These are phyloP conservation scores for Globisporangium spinosum DNA, from an alignment of 352 stramenopile genomes.

Conservation along the genomic window DNA sequence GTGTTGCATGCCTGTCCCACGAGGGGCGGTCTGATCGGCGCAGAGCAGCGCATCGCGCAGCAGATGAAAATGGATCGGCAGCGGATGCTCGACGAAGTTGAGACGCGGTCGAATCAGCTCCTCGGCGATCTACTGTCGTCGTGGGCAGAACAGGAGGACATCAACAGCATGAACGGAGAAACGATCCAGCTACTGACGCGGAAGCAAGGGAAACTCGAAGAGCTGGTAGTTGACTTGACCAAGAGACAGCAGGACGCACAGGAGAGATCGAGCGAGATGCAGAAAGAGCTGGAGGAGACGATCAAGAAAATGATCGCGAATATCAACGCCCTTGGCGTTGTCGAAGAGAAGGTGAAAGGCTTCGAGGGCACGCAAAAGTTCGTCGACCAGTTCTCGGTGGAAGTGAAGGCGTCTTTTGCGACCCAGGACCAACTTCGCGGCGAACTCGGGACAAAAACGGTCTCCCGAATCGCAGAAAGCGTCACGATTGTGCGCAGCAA, in stretches of 20 bases:
- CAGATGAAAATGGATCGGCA: slow-evolving; percentile 69
- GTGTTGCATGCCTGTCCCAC: slow-evolving; percentile 68
- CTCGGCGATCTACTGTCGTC: slow-evolving; percentile 57
- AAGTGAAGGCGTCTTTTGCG: slow-evolving; percentile 37
- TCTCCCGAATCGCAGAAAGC: slow-evolving; percentile 57
- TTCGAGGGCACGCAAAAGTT: slow-evolving; percentile 61
- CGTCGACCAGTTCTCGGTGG: slow-evolving; percentile 33
- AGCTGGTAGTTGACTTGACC: slow-evolving; percentile 54
- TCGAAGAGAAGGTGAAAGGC: slow-evolving; percentile 49
- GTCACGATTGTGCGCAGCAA: slow-evolving; percentile 44
- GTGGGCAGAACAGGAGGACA: slow-evolving; percentile 71
- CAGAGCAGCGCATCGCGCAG: slow-evolving; percentile 68
- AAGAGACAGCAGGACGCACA: slow-evolving; percentile 43
- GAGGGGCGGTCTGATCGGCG: slow-evolving; percentile 69
- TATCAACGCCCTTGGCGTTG: slow-evolving; percentile 26
- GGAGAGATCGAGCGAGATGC: slow-evolving; percentile 32
- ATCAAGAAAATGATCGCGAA: slow-evolving; percentile 47
- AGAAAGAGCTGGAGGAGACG: slow-evolving; percentile 52
- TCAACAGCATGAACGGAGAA: slow-evolving; percentile 76
- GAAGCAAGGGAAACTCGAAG: slow-evolving; percentile 51
- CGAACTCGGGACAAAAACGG: slow-evolving; percentile 47
- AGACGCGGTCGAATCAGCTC: slow-evolving; percentile 60
- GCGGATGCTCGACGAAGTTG: slow-evolving; percentile 55
- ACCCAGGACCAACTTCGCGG: slow-evolving; percentile 41
- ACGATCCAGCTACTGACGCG: slow-evolving; percentile 47